phyloP scores from a whole-genome alignment of 2,329 filamentous ascomycete species.

The Berkeleyomyces basicola region DNA sequence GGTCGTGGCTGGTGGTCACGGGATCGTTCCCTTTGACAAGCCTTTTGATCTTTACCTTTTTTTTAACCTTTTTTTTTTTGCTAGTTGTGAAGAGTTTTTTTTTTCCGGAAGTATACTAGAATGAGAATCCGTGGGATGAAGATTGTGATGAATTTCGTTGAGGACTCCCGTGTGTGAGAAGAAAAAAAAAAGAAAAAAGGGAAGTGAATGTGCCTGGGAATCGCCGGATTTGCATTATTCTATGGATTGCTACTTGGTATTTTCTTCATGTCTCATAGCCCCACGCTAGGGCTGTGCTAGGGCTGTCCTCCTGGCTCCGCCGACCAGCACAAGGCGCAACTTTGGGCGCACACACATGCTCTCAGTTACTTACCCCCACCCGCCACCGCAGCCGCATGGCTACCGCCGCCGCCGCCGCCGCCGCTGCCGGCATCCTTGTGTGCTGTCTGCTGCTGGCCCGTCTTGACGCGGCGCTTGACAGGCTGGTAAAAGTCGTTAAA shows the following conservation, averaged over 20 bases:
- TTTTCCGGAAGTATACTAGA: neutral
- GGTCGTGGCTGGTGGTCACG: neutral
- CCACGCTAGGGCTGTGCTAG: no score
- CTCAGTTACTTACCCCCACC: no score
- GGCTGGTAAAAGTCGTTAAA: conserved; percentile 95
- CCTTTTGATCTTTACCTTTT: neutral
- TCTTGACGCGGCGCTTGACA: conserved; percentile 44
- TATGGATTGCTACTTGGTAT: neutral
- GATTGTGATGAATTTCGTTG: no score
- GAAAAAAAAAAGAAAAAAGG: no score
- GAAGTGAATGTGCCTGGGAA: no score
- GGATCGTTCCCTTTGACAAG: neutral
- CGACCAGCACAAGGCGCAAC: no score
- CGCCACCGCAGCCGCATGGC: neutral
- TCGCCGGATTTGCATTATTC: no score
- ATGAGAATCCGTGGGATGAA: neutral
- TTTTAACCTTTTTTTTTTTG: neutral
- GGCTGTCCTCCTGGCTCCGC: no score
- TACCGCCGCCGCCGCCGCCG: neutral
- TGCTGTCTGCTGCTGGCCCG: conserved; percentile 14
- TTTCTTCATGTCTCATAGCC: neutral
- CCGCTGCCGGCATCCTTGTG: conserved; percentile 8
- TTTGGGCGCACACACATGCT: no score
- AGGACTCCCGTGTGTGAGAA: no score
- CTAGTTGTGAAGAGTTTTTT: neutral